Evolutionary conservation across 2,329 filamentous ascomycete species (phyloP), one percentile per base, ranked within the genome.

Genomic region (Neonectria magnoliae): DNA sequence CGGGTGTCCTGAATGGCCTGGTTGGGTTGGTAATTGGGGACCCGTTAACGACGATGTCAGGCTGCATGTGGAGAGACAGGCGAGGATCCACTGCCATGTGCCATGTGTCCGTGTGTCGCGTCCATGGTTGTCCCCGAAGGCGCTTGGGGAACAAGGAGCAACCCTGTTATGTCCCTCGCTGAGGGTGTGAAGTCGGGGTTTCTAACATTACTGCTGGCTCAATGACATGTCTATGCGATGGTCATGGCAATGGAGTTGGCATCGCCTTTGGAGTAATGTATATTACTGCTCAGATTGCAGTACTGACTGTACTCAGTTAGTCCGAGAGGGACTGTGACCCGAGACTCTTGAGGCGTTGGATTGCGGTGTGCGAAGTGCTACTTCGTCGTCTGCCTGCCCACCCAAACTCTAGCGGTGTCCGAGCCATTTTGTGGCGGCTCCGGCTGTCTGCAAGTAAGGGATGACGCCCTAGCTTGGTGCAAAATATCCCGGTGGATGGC

Each of bases 31-130:
- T 62, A 58, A 57, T 58, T 38, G 51, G 60, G 61, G 60, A 62
- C 47, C 66, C 59, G 60, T 63, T 65, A 62, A 61, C 64, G 69
- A 69, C 61, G 64, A 69, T 68, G 68, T 66, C 63, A 62, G 62
- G 61, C 60, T 70, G 64, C 66, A 68, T 67, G 65, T 70, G 69
- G 69, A 60, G 66, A 68, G 65, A 66, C 64, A 52, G 64, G 51
- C 57, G 61, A 58, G 57, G 69, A 65, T 68, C 71, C 73, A 66
- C 64, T 66, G 64, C 64, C 64, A 66, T 66, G 68, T 72, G 68
- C 71, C 68, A 72, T 73, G 71, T 72, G 71, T 69, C 67, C 59
- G 53, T 65, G 60, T 65, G 61, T 63, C 64, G 64, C 60, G 65
- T 61, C 62, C 64, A 62, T 71, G 62, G 60, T 60, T 60, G 67